Conservation (phyloP, 345 rosid genomes). For the Zanthoxylum bungeanum region DNA sequence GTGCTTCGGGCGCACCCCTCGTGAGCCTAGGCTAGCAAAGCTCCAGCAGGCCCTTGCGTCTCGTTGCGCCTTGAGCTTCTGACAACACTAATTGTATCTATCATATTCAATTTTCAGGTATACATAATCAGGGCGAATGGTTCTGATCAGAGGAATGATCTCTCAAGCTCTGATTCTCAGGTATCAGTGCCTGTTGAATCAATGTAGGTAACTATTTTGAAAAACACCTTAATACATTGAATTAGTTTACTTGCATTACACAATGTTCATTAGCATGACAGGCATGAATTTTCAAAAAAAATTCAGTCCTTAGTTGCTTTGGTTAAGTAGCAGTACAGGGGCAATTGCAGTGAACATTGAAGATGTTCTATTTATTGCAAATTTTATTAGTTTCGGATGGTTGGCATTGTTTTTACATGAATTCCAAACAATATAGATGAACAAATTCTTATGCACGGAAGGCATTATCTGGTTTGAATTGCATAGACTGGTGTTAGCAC, state of each 20-base stretch:
- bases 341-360: neutral
- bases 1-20: too few relatives aligned
- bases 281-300: neutral
- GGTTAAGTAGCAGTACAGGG: neutral
- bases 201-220: constrained; percentile 11
- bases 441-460: neutral
- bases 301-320: neutral
- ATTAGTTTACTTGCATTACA: neutral
- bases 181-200: neutral
- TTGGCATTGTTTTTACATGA: neutral
- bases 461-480: neutral
- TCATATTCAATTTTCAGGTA: constrained; percentile 28
- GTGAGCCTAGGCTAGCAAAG: too few relatives aligned
- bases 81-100: too few relatives aligned
- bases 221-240: neutral
- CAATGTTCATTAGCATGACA: neutral
- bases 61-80: too few relatives aligned
- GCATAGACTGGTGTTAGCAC: neutral
- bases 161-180: neutral
- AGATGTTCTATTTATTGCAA: neutral
- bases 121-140: constrained; percentile 38
- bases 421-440: neutral
- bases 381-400: neutral
- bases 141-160: constrained; percentile 15
- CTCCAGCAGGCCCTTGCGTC: too few relatives aligned